Evolutionary conservation across 441 rosid genomes (phyloP).

Genomic region (Gossypium davidsonii): DNA sequence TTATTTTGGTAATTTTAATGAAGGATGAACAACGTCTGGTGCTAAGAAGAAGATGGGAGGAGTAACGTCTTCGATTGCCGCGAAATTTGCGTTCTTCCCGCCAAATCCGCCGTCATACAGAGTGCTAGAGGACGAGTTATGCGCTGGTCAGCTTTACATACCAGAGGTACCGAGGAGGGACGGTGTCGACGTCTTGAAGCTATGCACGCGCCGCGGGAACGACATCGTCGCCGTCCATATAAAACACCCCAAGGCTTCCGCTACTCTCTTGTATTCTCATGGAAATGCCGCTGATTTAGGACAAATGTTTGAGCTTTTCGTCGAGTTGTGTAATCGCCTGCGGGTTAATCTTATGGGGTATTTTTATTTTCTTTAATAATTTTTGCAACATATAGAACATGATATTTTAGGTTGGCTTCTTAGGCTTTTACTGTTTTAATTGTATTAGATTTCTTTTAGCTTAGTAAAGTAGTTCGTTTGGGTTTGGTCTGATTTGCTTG

Average conservation of each 20-base stretch:
- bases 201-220: conserved; percentile 49
- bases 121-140: conserved; percentile 37
- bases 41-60: conserved; percentile 45
- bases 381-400: not conserved
- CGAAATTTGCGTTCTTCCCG: conserved; percentile 73
- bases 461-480: not conserved
- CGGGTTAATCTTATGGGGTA: conserved; percentile 66
- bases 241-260: conserved; percentile 48
- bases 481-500: not conserved
- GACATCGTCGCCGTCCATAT: conserved; percentile 55
- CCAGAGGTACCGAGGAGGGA: conserved; percentile 49
- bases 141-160: conserved; percentile 36
- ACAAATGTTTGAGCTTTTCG: conserved; percentile 66
- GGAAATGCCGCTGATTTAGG: conserved; percentile 81
- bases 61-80: conserved; percentile 71
- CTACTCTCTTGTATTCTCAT: conserved; percentile 60
- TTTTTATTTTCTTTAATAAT: not conserved
- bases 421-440: not conserved
- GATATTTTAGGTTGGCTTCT: not conserved
- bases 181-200: conserved; percentile 47
- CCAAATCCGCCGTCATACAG: conserved; percentile 62
- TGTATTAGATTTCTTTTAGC: not conserved
- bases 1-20: conserved; percentile 27
- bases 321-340: conserved; percentile 54
- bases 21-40: conserved; percentile 36